A percentile compares a stretch with the other conserved stretches of the same genome.
These are phyloP conservation scores for Nakazawaea laoshanensis DNA, from an alignment of 805 yeast genomes.

Conservation along the genomic window DNA sequence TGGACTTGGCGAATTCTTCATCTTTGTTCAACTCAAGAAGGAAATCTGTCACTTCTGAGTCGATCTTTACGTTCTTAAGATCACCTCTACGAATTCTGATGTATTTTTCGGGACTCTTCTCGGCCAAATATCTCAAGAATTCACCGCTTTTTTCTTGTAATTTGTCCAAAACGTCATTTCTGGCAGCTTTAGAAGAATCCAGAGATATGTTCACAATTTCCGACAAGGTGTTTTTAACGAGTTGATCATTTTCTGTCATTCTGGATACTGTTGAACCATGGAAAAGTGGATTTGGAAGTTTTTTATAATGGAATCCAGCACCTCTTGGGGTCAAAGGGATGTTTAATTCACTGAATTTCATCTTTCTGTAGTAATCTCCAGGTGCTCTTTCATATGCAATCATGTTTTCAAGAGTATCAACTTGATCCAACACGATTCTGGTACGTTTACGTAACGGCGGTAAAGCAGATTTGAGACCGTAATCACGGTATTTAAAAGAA, in stretches of 20 bases:
- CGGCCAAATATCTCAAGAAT: slow-evolving; percentile 46
- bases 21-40: slow-evolving; percentile 19
- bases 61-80: slow-evolving; percentile 16
- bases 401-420: slow-evolving; percentile 59
- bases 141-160: slow-evolving; percentile 40
- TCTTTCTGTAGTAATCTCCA: slow-evolving; percentile 50
- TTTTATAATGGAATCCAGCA: slow-evolving; percentile 14
- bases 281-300: slow-evolving; percentile 12
- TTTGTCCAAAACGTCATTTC: slow-evolving; percentile 25
- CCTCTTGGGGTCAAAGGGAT: slow-evolving; percentile 31
- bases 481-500: slow-evolving; percentile 58
- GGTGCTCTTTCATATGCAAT: slow-evolving; percentile 63
- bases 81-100: slow-evolving; percentile 20
- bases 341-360: slow-evolving; percentile 63
- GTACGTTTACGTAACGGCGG: slow-evolving; percentile 55
- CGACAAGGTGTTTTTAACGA: slow-evolving; percentile 17
- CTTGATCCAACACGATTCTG: slow-evolving; percentile 53
- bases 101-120: slow-evolving; percentile 37
- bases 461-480: slow-evolving; percentile 65
- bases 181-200: slow-evolving; percentile 20
- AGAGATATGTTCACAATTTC: slow-evolving; percentile 22
- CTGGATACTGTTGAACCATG: slow-evolving; percentile 5
- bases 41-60: slow-evolving; percentile 31
- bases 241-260: slow-evolving; percentile 17
- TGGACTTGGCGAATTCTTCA: slow-evolving; percentile 12